Base-by-base conservation (phyloP, 2,329 filamentous ascomycete species). In the Pseudogymnoascus sp. region DNA sequence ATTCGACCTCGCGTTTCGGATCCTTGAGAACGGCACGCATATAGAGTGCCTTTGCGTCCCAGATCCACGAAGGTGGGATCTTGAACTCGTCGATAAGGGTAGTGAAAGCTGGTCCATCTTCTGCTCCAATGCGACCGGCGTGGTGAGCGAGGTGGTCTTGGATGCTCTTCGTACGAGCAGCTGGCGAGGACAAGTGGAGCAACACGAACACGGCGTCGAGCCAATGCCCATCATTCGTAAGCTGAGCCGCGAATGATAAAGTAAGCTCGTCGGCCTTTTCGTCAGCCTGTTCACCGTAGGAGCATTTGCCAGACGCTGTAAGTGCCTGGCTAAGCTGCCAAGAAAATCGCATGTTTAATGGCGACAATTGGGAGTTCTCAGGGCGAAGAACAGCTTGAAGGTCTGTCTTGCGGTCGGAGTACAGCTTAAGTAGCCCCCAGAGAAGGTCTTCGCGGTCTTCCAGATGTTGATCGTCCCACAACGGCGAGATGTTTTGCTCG, bases 391-490 rank as follows among this genome's bases (percentile, higher is more conserved):
- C 81, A 36, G 87, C 84, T 69, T 91, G 90, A 2, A 96, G 73
- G 60, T 82, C 79, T 47, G 77, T 79, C 11, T 77, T 72, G 9
- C 77, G 76, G n/a, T 84, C 79, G n/a, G 77, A 79, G 70, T 92
- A 96, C 4, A 96, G 80, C 73, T 90, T 91, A 60, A 99, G 77
- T 0, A 99, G 82, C 11, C 91, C 89, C 88, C 93, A 96, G 0
- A 97, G 80, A 7, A 96, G 80, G 72, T 96, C 92, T 71, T 95
- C 86, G 42, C 87, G 82, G 28, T 78, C 76, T 26, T 83, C 80
- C 11, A 80, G 78, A 61, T 85, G 77, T 3, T 79, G 76, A 66
- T 89, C 85, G 17, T 84, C 77, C 83, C 87, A 90, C 31, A 85
- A 74, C 47, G 82, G 77, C 15, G 81, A 76, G 60, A 83, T 78